Evolutionary conservation across 2,329 filamentous ascomycete species (phyloP).

Genomic region (Aspergillus ibericus): DNA sequence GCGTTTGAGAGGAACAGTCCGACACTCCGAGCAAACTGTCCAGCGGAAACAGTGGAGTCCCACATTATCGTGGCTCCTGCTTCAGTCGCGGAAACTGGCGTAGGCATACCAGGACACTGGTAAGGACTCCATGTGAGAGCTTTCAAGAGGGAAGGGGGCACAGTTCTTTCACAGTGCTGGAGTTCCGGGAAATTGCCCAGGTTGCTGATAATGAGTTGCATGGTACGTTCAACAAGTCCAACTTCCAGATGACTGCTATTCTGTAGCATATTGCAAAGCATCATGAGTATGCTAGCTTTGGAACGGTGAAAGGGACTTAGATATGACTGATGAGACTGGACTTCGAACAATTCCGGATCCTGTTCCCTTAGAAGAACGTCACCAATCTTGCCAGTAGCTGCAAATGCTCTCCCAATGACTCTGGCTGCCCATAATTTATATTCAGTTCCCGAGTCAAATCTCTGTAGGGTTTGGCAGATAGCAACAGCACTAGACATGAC

Average conservation of each 20-base stretch:
- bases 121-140: constrained; percentile 46
- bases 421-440: constrained; percentile 85
- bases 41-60: constrained; percentile 21
- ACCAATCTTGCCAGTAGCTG: constrained; percentile 66
- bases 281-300: constrained; percentile 61
- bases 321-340: constrained; percentile 3
- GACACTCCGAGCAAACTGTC: constrained; percentile 38
- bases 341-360: constrained; percentile 27
- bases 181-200: constrained; percentile 31
- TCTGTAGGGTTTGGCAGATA: constrained; percentile 74
- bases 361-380: constrained; percentile 49
- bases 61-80: constrained; percentile 16
- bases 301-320: constrained; percentile 44
- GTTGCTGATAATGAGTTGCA: constrained; percentile 45
- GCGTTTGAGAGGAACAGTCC: constrained; percentile 57
- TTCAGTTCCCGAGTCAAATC: constrained; percentile 61
- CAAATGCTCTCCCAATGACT: constrained; percentile 80
- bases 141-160: constrained; percentile 40
- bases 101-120: constrained; percentile 35
- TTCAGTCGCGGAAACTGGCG: constrained; percentile 22
- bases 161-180: constrained; percentile 35
- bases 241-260: constrained; percentile 53
- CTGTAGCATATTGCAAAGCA: constrained; percentile 63
- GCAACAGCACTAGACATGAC: constrained; percentile 63
- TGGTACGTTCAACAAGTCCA: constrained; percentile 46